A percentile compares a stretch with the other conserved stretches of the same genome.
Conservation (phyloP, 768 basidiomycete species). For the Tricholoma bakamatsutake region DNA sequence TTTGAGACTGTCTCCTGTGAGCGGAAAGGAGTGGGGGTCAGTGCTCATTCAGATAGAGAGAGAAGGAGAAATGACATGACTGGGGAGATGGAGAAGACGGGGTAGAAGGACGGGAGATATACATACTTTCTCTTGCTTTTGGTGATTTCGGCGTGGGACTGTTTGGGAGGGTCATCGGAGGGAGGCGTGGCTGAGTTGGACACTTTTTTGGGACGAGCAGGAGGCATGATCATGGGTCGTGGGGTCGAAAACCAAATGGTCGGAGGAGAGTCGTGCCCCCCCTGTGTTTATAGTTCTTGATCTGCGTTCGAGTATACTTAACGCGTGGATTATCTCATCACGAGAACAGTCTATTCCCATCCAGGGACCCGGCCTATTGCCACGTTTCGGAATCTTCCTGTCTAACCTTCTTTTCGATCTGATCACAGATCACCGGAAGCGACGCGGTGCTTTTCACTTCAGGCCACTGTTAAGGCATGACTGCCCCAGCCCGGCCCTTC, state of each 20-base stretch:
- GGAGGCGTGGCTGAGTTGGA: constrained; percentile 53
- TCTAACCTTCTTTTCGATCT: constrained; percentile 28
- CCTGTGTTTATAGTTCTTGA: constrained; percentile 18
- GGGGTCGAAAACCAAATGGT: constrained; percentile 26
- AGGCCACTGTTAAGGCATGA: constrained; percentile 9
- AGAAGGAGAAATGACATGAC: constrained; percentile 33
- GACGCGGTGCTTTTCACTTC: constrained; percentile 30
- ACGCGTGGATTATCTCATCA: constrained; percentile 28
- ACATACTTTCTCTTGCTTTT: constrained; percentile 71
- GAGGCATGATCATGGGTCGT: constrained; percentile 47
- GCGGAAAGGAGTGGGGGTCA: constrained; percentile 23
- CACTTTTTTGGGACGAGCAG: constrained; percentile 63
- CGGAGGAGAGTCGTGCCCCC: too few species aligned
- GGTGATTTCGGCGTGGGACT: constrained; percentile 57
- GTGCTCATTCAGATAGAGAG: constrained; percentile 25
- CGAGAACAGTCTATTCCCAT: constrained; percentile 31
- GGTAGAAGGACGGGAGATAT: constrained; percentile 50
- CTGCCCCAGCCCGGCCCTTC: constrained; percentile 1
- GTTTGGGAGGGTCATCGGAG: constrained; percentile 56
- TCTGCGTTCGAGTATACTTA: too few species aligned
- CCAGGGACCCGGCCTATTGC: constrained; percentile 35
- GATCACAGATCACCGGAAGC: constrained; percentile 9
- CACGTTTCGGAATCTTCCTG: constrained; percentile 29
- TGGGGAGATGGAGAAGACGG: constrained; percentile 30
- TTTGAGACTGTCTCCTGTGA: constrained; percentile 78